Conservation (phyloP, 441 rosid genomes). For the Erodium texanum region DNA sequence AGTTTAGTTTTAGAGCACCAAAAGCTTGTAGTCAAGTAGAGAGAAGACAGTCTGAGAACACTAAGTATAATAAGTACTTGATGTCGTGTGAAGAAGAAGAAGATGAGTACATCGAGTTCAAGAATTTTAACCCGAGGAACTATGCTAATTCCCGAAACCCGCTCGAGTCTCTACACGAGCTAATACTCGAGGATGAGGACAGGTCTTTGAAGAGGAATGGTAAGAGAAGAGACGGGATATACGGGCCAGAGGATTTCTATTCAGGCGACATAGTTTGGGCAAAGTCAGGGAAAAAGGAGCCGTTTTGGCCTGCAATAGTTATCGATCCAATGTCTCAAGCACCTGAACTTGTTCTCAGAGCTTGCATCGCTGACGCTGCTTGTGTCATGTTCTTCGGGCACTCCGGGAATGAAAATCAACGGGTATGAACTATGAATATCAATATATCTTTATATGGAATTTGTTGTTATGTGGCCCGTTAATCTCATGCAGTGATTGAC, state of each 20-base stretch:
- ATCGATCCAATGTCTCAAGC: conserved; percentile 97
- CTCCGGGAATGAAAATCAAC: conserved; percentile 58
- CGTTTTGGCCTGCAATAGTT: conserved; percentile 89
- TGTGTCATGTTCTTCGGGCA: conserved; percentile 98
- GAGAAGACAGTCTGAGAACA: too few species aligned
- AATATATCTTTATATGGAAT: too few species aligned
- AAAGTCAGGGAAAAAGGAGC: conserved; percentile 62
- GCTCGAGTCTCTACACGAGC: conserved; percentile 28
- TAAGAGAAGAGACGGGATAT: conserved; percentile 47
- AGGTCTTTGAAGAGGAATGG: conserved; percentile 11
- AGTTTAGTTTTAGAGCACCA: conserved; percentile 26
- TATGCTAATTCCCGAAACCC: conserved; percentile 47
- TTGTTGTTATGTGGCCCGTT: conserved; percentile 16
- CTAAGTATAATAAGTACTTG: conserved; percentile 31
- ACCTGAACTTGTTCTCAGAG: conserved; percentile 79
- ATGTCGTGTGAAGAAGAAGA: conserved; percentile 47
- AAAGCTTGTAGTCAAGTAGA: conserved; percentile 28
- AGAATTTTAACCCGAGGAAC: conserved; percentile 33
- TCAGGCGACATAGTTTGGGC: conserved; percentile 97
- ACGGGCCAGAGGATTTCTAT: conserved; percentile 89
- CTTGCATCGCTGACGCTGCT: conserved; percentile 90
- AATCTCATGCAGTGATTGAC: conserved; percentile 25
- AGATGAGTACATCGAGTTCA: conserved; percentile 20
- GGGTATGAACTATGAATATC: conserved; percentile 51
- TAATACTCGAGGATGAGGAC: conserved; percentile 31